These are phyloP conservation scores for Daucus carota DNA, from an alignment of 129 eudicot genomes.

Conservation along the genomic window DH1_v3.0 NC_030385.2:46765501-46766000, in stretches of 20 bases:
- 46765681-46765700: not conserved
- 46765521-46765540: conserved; percentile 10
- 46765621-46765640: conserved; percentile 14
- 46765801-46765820: not conserved
- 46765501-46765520: conserved; percentile 5
- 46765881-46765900: conserved; percentile 3
- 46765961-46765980: conserved; percentile 12
- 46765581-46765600: conserved; percentile 14
- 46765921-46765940: conserved; percentile 9
- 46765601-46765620: conserved; percentile 14
- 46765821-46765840: not conserved
- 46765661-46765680: conserved; percentile 12
- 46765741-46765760: not conserved
- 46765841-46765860: conserved; percentile 14
- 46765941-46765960: conserved; percentile 12
- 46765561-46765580: conserved; percentile 9
- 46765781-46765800: not conserved
- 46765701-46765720: not conserved
- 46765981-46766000: conserved; percentile 13
- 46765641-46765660: conserved; percentile 10
- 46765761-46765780: not conserved
- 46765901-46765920: conserved; percentile 15
- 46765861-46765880: conserved; percentile 10
- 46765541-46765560: conserved; percentile 14
- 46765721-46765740: not conserved